Base-by-base conservation (phyloP, 2,329 filamentous ascomycete genomes). In the Rhynchosporium agropyri region DNA sequence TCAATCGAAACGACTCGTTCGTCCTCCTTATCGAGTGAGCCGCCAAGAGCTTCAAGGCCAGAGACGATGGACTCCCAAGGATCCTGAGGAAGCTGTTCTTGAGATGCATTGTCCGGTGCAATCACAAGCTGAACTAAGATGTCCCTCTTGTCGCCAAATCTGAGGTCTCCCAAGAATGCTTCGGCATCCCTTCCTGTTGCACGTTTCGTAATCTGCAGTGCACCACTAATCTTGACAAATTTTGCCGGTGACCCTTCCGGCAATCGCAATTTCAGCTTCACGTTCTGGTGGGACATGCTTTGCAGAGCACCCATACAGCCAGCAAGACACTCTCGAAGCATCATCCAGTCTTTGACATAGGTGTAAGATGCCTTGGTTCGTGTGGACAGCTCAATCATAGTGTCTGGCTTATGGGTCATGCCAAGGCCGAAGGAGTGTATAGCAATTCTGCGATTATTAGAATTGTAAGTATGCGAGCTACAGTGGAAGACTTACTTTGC, bases 261-360 rank as follows among this genome's bases (percentile, higher is more conserved):
- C 7, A 99, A 80, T 70, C 91, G 91, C 62, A 99, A 85, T 80
- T 96, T 97, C 60, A 99, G 83, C 80, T 96, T 97, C 62, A 96
- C 95, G 73, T 98, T 98, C 75, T 98, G 95, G 75, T 99, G 95
- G n/a, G 95, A 98, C 33, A 92, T 89, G 2, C 91, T 92, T 76
- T 99, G 95, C 74, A 98, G 84, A 13, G 92, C 88, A 53, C 95
- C 95, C 33, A 99, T 80, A 72, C 94, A 98, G 49, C 95, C 95
- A 29, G 93, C 95, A 50, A 97, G 83, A 75, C 95, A 98, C 76
- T 99, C 95, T 33, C 95, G 89, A 42, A 99, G 84, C 94, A 98
- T 99, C 94, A 98, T 98, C 95, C 95, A 99, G 76, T 99, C 95
- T 78, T 98, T 99, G 70, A 99, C 93, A 72, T 98, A 99, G 1